These are phyloP conservation scores for Mortierella sp. DNA, from an alignment of 371 early-diverging fungal species.

Conservation along the genomic window DNA sequence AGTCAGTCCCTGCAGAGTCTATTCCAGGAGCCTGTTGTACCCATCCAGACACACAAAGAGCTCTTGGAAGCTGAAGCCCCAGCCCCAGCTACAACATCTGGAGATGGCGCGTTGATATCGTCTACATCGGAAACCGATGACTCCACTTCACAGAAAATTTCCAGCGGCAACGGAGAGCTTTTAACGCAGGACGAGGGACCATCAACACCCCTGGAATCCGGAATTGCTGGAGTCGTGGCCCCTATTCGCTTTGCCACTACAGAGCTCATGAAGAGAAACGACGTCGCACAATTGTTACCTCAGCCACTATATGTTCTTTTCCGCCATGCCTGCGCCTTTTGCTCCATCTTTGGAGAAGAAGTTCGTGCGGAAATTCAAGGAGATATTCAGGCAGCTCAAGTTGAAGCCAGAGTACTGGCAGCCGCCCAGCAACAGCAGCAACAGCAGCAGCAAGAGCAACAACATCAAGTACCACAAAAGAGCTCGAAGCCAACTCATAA, in stretches of 20 bases:
- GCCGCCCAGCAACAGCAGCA: conserved; percentile 5
- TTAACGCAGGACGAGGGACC: background rate
- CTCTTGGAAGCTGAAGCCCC: conserved; percentile 1
- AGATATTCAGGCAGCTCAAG: conserved; percentile 33
- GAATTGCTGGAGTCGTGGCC: conserved; percentile 6
- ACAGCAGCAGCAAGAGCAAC: background rate
- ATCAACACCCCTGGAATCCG: background rate
- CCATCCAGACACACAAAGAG: conserved; percentile 26
- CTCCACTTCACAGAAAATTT: background rate
- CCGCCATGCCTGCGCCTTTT: conserved; percentile 46
- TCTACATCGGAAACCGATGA: background rate
- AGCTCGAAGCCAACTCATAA: conserved; percentile 4
- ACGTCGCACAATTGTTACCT: conserved; percentile 35
- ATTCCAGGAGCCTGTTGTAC: conserved; percentile 36
- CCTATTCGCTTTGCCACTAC: conserved; percentile 30
- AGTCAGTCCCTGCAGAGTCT: conserved; percentile 46
- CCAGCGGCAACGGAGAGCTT: background rate
- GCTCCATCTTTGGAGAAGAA: conserved; percentile 43
- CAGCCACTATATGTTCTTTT: conserved; percentile 43
- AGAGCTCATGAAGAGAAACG: conserved; percentile 32
- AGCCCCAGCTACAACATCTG: conserved; percentile 10
- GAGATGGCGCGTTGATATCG: background rate
- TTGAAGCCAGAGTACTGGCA: conserved; percentile 17
- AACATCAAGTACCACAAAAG: background rate
- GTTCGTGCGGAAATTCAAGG: conserved; percentile 40